Percentiles rank a stretch among this genome's conserved stretches.
These are phyloP conservation scores for Artomyces pyxidatus DNA, from an alignment of 768 basidiomycete genomes.

Conservation along the genomic window DNA sequence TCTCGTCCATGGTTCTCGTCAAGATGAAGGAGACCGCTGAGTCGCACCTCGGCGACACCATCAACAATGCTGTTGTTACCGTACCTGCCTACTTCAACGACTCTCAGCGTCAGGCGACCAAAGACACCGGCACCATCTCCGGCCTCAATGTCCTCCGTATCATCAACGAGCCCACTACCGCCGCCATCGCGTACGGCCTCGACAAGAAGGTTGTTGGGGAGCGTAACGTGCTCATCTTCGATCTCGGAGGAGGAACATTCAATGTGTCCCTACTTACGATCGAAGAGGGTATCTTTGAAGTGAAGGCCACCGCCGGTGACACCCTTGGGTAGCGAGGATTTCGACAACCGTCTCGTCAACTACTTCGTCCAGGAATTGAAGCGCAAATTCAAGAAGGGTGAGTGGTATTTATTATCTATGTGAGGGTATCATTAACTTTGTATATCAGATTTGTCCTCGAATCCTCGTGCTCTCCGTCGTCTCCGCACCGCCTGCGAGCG, in stretches of 20 bases:
- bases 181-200: slow-evolving; percentile 40
- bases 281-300: slow-evolving; percentile 96
- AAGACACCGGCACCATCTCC: slow-evolving; percentile 38
- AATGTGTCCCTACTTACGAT: slow-evolving; percentile 96
- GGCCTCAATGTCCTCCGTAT: slow-evolving; percentile 39
- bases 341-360: slow-evolving; percentile 95
- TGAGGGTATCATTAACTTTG: no score
- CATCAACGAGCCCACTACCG: slow-evolving; percentile 44
- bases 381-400: no score
- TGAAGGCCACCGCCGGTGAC: slow-evolving; percentile 97
- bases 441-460: no score
- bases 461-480: no score
- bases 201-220: slow-evolving; percentile 35
- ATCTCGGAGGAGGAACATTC: slow-evolving; percentile 56
- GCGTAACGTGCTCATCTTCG: slow-evolving; percentile 50
- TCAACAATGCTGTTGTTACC: slow-evolving; percentile 39
- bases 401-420: no score
- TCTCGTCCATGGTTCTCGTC: slow-evolving; percentile 34
- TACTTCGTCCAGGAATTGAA: no score
- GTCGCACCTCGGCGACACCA: slow-evolving; percentile 36
- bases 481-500: no score
- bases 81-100: slow-evolving; percentile 43
- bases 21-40: slow-evolving; percentile 45
- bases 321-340: slow-evolving; percentile 96
- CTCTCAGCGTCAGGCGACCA: slow-evolving; percentile 39